Conservation (phyloP, 306 rosid genomes). For the Begonia peltatifolia region DNA sequence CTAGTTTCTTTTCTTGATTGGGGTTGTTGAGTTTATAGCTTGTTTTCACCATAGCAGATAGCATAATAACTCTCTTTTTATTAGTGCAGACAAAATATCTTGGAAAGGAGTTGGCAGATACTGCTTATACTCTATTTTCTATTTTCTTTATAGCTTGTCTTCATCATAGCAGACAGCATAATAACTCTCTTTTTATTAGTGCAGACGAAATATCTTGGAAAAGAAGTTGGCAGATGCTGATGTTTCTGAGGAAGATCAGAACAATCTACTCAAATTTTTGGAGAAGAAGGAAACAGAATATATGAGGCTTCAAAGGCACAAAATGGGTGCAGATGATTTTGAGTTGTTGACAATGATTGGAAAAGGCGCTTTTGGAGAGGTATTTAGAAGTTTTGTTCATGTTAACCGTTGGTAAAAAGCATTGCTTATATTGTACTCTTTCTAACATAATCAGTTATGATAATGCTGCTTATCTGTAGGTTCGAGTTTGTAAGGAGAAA, state of each 20-base stretch:
- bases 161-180: not conserved
- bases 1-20: not conserved
- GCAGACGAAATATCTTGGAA: constrained; percentile 75
- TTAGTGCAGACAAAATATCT: constrained; percentile 45
- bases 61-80: constrained; percentile 7
- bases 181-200: constrained; percentile 7
- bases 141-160: not conserved
- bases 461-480: constrained; percentile 24
- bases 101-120: constrained; percentile 95
- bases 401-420: too few species aligned
- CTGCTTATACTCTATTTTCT: constrained; percentile 2
- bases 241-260: constrained; percentile 96
- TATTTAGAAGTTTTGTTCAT: constrained; percentile 11
- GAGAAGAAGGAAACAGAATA: constrained; percentile 99
- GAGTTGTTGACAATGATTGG: constrained; percentile 95
- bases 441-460: too few species aligned
- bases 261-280: constrained; percentile 71
- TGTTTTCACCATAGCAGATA: too few species aligned
- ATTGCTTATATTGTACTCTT: too few species aligned
- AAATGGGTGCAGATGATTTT: constrained; percentile 93
- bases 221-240: constrained; percentile 97
- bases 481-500: constrained; percentile 75
- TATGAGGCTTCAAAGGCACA: constrained; percentile 98
- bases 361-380: constrained; percentile 99
- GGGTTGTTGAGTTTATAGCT: not conserved